Percentiles rank a stretch among this genome's conserved stretches.
These are phyloP conservation scores for Saccharomycopsis sp. DNA, from an alignment of 805 yeast species.

Conservation along the genomic window DNA sequence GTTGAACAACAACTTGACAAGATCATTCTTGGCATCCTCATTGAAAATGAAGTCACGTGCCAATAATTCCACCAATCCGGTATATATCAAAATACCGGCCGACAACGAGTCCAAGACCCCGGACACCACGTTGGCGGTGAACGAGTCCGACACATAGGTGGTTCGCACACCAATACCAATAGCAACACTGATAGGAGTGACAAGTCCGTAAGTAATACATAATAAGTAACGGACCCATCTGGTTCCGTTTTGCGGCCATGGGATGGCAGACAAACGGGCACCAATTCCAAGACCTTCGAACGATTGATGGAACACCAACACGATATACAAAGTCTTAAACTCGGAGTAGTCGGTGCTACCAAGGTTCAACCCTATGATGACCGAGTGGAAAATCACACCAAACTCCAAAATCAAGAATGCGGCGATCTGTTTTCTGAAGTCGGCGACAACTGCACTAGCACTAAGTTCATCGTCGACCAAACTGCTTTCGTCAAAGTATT, in stretches of 20 bases:
- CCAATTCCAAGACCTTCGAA: slow-evolving; percentile 80
- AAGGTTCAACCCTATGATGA: slow-evolving; percentile 63
- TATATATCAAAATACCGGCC: slow-evolving; percentile 64
- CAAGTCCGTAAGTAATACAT: slow-evolving; percentile 45
- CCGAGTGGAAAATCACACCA: slow-evolving; percentile 70
- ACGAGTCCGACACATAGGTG: slow-evolving; percentile 51
- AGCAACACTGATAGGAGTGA: slow-evolving; percentile 66
- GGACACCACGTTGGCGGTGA: slow-evolving; percentile 46
- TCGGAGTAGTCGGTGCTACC: slow-evolving; percentile 54
- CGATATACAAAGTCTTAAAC: slow-evolving; percentile 57
- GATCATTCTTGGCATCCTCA: slow-evolving; percentile 35
- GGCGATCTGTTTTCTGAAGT: slow-evolving; percentile 28
- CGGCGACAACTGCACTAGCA: neutral
- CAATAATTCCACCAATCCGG: slow-evolving; percentile 67
- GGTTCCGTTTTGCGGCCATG: slow-evolving; percentile 42
- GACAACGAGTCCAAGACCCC: slow-evolving; percentile 68
- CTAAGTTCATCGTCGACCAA: neutral
- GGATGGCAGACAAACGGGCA: slow-evolving; percentile 54
- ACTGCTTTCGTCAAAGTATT: neutral
- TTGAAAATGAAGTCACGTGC: slow-evolving; percentile 62
- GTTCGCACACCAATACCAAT: slow-evolving; percentile 72
- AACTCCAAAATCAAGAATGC: slow-evolving; percentile 58
- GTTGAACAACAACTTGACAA: slow-evolving; percentile 37
- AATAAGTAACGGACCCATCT: slow-evolving; percentile 47
- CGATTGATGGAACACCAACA: slow-evolving; percentile 65